Evolutionary conservation across 495 filamentous ascomycete species (phyloP).

Genomic region (Viridothelium virens): DNA sequence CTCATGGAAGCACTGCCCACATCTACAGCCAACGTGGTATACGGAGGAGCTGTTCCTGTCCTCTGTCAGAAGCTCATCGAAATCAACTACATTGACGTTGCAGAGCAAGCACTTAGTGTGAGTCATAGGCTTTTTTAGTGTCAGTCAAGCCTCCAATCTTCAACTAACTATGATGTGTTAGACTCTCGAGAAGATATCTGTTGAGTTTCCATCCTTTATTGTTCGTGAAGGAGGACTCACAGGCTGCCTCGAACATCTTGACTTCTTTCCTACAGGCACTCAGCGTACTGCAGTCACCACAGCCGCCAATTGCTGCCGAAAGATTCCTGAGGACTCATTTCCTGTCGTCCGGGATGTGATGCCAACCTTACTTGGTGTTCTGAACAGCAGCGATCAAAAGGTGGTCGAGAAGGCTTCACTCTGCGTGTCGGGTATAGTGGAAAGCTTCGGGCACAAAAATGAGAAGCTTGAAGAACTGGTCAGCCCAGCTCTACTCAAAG

Average conservation of each 20-base stretch:
- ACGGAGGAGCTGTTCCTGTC: conserved; percentile 88
- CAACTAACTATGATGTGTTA: conserved; percentile 26
- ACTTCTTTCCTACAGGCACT: conserved; percentile 96
- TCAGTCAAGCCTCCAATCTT: conserved; percentile 19
- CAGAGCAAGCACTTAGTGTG: conserved; percentile 89
- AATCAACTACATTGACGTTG: conserved; percentile 92
- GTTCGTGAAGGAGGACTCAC: conserved; percentile 92
- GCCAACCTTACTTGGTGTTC: conserved; percentile 83
- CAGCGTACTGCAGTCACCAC: conserved; percentile 95
- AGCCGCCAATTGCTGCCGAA: conserved; percentile 95
- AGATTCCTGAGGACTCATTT: conserved; percentile 90
- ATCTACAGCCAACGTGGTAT: conserved; percentile 90
- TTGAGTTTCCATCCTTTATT: conserved; percentile 91
- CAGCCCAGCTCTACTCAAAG: conserved; percentile 73
- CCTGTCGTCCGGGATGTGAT: conserved; percentile 84
- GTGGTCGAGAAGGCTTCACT: conserved; percentile 95
- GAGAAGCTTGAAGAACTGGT: conserved; percentile 87
- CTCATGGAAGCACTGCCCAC: conserved; percentile 94
- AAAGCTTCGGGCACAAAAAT: conserved; percentile 85
- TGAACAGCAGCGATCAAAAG: conserved; percentile 86
- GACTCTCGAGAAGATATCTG: conserved; percentile 94
- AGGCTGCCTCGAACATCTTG: conserved; percentile 86
- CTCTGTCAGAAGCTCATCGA: conserved; percentile 90
- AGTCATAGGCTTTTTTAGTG: conserved; percentile 27
- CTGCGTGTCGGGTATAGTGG: conserved; percentile 93